These are phyloP conservation scores for Sordariomycetes sp. DNA, from an alignment of 2,329 filamentous ascomycete genomes.

Conservation along the genomic window DNA sequence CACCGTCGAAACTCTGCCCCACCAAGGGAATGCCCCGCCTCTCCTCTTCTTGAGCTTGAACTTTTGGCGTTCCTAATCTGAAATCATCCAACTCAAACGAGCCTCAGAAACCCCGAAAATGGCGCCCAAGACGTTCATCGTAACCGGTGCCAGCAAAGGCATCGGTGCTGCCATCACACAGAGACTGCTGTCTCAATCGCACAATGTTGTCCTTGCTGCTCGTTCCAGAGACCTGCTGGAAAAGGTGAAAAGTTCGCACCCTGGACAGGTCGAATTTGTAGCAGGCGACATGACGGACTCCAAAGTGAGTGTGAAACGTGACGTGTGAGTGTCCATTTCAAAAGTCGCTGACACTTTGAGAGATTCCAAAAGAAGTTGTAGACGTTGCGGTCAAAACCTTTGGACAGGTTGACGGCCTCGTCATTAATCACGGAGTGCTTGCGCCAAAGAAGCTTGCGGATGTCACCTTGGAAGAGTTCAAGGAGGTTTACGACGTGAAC, in stretches of 20 bases:
- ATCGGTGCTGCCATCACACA: slow-evolving; percentile 49
- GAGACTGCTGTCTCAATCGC: slow-evolving; percentile 39
- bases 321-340: no score
- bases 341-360: no score
- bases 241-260: slow-evolving; percentile 39
- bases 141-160: slow-evolving; percentile 57
- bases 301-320: slow-evolving; percentile 35
- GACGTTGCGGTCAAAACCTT: slow-evolving; percentile 58
- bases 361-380: slow-evolving; percentile 54
- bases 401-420: slow-evolving; percentile 66
- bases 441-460: slow-evolving; percentile 67
- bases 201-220: slow-evolving; percentile 52
- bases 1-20: no score
- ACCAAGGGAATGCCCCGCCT: no score
- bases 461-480: slow-evolving; percentile 65
- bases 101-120: slow-evolving; percentile 23
- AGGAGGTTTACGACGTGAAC: slow-evolving; percentile 68
- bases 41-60: no score
- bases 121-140: slow-evolving; percentile 57
- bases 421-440: slow-evolving; percentile 82
- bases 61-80: no score
- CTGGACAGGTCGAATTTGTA: slow-evolving; percentile 45
- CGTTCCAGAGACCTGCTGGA: slow-evolving; percentile 40
- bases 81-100: no score
- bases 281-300: slow-evolving; percentile 44